phyloP scores from a whole-genome alignment of 495 filamentous ascomycete genomes.

The Tuber borchii region DNA sequence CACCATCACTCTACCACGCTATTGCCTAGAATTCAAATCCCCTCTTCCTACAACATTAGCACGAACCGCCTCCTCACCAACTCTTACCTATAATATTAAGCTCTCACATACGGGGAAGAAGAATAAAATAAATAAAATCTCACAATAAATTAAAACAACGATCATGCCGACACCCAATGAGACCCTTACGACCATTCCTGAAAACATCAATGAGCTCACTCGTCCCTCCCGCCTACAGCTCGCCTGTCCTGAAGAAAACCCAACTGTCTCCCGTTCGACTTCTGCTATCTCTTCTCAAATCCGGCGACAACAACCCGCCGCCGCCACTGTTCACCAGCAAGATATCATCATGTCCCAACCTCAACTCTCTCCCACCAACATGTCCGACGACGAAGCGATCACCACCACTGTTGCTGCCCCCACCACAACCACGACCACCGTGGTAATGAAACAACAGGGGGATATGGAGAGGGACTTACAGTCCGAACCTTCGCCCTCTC shows the following conservation, averaged over 20 bases:
- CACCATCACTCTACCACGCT: slow-evolving; percentile 20
- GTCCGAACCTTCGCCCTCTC: slow-evolving; percentile 31
- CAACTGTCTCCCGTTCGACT: slow-evolving; percentile 26
- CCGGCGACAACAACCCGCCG: slow-evolving; percentile 19
- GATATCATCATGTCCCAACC: slow-evolving; percentile 32
- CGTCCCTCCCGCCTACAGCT: slow-evolving; percentile 36
- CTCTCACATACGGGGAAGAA: not conserved
- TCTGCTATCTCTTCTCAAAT: slow-evolving; percentile 19
- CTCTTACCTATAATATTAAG: slow-evolving; percentile 17
- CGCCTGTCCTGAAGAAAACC: slow-evolving; percentile 36
- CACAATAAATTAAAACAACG: slow-evolving; percentile 11
- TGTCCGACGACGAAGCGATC: slow-evolving; percentile 25
- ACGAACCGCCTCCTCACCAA: slow-evolving; percentile 2
- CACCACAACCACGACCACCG: slow-evolving; percentile 21
- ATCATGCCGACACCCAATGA: slow-evolving; percentile 40
- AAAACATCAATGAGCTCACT: slow-evolving; percentile 19
- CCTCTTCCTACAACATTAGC: slow-evolving; percentile 8
- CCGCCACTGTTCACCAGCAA: not conserved
- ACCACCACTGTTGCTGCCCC: slow-evolving; percentile 17
- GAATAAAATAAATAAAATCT: slow-evolving; percentile 8
- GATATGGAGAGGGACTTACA: slow-evolving; percentile 24
- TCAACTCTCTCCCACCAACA: slow-evolving; percentile 23
- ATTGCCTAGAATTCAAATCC: slow-evolving; percentile 12
- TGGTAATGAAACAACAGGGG: slow-evolving; percentile 8
- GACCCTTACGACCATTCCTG: slow-evolving; percentile 19